Conservation (phyloP, 2,329 filamentous ascomycete species). For the Exophiala dermatitidis region DNA sequence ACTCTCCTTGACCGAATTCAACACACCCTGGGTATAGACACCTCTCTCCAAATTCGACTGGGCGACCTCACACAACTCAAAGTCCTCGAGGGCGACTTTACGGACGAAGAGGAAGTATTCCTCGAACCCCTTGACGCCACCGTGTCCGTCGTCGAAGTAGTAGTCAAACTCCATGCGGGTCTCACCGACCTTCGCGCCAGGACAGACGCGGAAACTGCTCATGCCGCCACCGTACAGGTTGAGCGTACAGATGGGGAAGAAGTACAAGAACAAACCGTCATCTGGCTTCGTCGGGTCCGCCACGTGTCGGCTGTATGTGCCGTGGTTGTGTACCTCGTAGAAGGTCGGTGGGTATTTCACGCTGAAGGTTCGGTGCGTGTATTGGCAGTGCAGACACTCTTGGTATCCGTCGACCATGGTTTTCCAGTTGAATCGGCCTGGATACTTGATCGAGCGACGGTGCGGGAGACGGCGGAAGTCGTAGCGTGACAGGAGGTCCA, state of each 20-base stretch:
- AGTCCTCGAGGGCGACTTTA: constrained; percentile 51
- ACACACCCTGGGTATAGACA: constrained; percentile 48
- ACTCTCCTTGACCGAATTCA: constrained; percentile 51
- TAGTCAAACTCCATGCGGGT: constrained; percentile 55
- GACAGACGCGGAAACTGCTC: constrained; percentile 51
- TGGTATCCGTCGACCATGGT: constrained; percentile 55
- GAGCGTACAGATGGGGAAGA: constrained; percentile 51
- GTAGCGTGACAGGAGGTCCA: constrained; percentile 43
- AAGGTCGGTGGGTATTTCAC: constrained; percentile 50
- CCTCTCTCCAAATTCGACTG: constrained; percentile 49
- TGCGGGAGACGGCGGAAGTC: constrained; percentile 50
- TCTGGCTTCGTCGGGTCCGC: constrained; percentile 47
- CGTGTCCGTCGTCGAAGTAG: constrained; percentile 44
- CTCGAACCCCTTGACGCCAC: constrained; percentile 45
- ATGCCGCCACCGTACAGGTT: constrained; percentile 54
- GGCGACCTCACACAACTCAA: constrained; percentile 51
- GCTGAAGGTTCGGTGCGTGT: constrained; percentile 52
- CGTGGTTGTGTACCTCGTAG: constrained; percentile 49
- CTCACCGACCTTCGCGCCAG: constrained; percentile 43
- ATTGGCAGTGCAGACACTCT: constrained; percentile 53
- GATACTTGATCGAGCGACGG: constrained; percentile 48
- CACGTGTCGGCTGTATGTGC: constrained; percentile 51
- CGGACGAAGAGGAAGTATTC: constrained; percentile 51
- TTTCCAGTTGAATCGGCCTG: constrained; percentile 54
- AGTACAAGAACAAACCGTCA: constrained; percentile 52